phyloP scores from a whole-genome alignment of 2,329 filamentous ascomycete genomes.

The Trichoderma citrinoviride region DNA sequence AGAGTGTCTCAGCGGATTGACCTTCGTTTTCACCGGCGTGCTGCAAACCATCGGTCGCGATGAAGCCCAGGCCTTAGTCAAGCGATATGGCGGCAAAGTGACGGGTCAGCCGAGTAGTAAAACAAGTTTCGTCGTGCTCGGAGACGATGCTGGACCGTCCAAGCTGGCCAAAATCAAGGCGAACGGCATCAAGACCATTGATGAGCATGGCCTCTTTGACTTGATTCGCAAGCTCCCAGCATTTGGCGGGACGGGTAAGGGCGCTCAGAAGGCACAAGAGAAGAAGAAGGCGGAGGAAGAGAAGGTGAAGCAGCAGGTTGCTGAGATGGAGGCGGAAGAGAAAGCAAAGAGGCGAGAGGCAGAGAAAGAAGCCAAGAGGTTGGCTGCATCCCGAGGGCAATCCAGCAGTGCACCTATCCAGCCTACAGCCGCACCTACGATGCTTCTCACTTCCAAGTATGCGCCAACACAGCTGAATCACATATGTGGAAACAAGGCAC shows the following conservation, averaged over 20 bases:
- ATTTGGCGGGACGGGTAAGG: conserved; percentile 83
- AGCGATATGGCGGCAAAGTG: conserved; percentile 90
- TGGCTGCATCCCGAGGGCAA: conserved; percentile 34
- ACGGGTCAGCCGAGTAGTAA: conserved; percentile 83
- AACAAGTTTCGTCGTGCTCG: conserved; percentile 90
- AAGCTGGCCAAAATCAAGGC: conserved; percentile 85
- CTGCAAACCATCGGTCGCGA: conserved; percentile 77
- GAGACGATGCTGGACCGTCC: conserved; percentile 85
- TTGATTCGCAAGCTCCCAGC: conserved; percentile 79
- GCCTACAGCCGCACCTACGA: conserved; percentile 52
- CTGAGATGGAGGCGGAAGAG: conserved; percentile 83
- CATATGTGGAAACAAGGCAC: conserved; percentile 91
- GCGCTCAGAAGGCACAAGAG: conserved; percentile 78
- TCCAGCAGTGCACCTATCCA: conserved; percentile 36
- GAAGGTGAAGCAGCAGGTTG: conserved; percentile 75
- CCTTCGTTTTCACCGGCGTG: conserved; percentile 93
- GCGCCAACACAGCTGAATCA: conserved; percentile 80
- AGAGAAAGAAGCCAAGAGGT: conserved; percentile 48
- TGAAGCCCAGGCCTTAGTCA: conserved; percentile 81
- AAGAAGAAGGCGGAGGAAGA: conserved; percentile 83
- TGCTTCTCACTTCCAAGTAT: conserved; percentile 93
- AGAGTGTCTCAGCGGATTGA: conserved; percentile 84
- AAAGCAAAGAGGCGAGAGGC: conserved; percentile 55
- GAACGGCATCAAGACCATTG: conserved; percentile 81
- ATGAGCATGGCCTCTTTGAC: conserved; percentile 87